A percentile compares a stretch with the other conserved stretches of the same genome.
These are phyloP conservation scores for Coemansia guatemalensis DNA, from an alignment of 192 early-diverging fungal species.

Conservation along the genomic window DNA sequence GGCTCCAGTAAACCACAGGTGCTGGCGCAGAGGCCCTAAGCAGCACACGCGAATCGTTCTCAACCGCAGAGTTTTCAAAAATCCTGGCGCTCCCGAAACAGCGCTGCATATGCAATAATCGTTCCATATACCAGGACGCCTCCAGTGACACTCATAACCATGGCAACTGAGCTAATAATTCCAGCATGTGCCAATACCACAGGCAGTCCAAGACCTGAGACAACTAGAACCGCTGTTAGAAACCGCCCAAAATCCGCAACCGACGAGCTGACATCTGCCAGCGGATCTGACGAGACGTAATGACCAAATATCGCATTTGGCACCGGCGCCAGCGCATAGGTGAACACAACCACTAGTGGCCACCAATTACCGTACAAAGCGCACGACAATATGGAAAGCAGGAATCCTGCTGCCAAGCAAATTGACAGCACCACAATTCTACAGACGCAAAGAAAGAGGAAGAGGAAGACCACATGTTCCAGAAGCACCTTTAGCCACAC, in stretches of 20 bases:
- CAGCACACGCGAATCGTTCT: not conserved
- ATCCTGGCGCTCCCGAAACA: slow-evolving; percentile 45
- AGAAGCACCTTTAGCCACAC: not conserved
- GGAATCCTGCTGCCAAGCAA: slow-evolving; percentile 86
- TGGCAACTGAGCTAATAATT: slow-evolving; percentile 79
- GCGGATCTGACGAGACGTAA: slow-evolving; percentile 67
- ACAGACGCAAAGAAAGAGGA: not conserved
- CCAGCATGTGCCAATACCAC: slow-evolving; percentile 79
- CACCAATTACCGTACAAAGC: slow-evolving; percentile 96
- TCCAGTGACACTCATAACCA: slow-evolving; percentile 87
- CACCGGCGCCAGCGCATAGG: slow-evolving; percentile 87
- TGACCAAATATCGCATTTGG: slow-evolving; percentile 86
- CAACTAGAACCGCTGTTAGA: slow-evolving; percentile 86
- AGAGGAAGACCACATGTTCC: not conserved
- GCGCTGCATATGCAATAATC: slow-evolving; percentile 60
- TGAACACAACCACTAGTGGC: slow-evolving; percentile 91
- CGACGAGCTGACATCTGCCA: slow-evolving; percentile 63
- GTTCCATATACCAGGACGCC: slow-evolving; percentile 93
- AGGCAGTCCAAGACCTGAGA: slow-evolving; percentile 86
- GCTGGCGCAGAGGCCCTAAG: not conserved
- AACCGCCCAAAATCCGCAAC: slow-evolving; percentile 75
- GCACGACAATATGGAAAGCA: slow-evolving; percentile 93
- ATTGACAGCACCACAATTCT: slow-evolving; percentile 79
- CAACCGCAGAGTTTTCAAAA: slow-evolving; percentile 15
- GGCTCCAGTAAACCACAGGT: not conserved